Percentiles rank a stretch among this genome's conserved stretches.
These are phyloP conservation scores for Naganishia randhawae DNA, from an alignment of 768 basidiomycete species.

Conservation along the genomic window DNA sequence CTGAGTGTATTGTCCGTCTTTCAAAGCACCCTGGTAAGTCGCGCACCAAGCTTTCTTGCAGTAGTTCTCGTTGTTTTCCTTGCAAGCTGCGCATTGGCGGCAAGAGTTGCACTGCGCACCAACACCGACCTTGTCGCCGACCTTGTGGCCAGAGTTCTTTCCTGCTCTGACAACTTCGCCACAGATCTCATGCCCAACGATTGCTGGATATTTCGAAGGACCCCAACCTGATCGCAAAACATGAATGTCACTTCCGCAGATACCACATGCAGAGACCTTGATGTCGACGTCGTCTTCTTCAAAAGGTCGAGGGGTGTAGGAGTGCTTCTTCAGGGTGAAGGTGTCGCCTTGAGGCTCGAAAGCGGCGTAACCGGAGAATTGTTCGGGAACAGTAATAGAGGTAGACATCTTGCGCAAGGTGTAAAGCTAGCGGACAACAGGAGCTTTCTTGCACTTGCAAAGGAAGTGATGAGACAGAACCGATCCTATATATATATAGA, in stretches of 20 bases:
- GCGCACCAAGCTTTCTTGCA: constrained; percentile 51
- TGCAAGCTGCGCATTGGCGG: constrained; percentile 56
- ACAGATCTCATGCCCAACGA: constrained; percentile 59
- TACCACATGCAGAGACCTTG: constrained; percentile 37
- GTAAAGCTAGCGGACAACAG: too few relatives aligned
- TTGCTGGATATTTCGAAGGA: constrained; percentile 35
- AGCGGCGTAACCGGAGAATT: constrained; percentile 31
- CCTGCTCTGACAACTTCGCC: constrained; percentile 58
- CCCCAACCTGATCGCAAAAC: constrained; percentile 54
- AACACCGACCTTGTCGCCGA: constrained; percentile 60
- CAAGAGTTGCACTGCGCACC: constrained; percentile 59
- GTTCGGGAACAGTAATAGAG: constrained; percentile 11
- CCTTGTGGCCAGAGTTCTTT: constrained; percentile 55
- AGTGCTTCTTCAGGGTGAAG: constrained; percentile 31
- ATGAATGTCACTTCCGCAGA: constrained; percentile 59
- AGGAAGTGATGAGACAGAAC: too few relatives aligned
- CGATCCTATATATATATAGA: too few relatives aligned
- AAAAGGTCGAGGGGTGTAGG: constrained; percentile 33
- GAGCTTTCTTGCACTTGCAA: too few relatives aligned
- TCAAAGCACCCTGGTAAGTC: constrained; percentile 34
- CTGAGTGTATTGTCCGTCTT: constrained; percentile 34
- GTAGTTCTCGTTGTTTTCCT: constrained; percentile 58
- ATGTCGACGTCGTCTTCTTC: constrained; percentile 33
- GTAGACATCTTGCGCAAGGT: neutral
- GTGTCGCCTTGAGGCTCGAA: constrained; percentile 26